Evolutionary conservation across 2,329 filamentous ascomycete species (phyloP), one percentile per base, ranked within the genome.

Genomic region (Penicillium brevicompactum): DNA sequence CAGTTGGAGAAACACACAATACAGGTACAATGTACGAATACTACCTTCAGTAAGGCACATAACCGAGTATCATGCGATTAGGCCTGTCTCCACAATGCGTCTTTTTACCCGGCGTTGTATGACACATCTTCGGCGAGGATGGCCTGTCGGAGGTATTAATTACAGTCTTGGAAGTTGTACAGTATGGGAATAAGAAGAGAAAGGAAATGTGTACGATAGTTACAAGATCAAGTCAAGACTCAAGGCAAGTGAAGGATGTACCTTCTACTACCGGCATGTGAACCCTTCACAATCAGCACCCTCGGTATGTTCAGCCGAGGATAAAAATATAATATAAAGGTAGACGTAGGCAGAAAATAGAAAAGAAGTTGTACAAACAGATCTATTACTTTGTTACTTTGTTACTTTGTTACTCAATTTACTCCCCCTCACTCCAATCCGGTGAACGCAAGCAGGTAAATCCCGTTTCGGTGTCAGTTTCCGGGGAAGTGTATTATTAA

Each of bases 381-480:
- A 27, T 27, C 24, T 27, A 8, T 27, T 27, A 18, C 18, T 18
- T 18, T 27, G 24, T 27, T 27, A 18, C 18, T 18, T 18, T 27
- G 24, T 27, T 27, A 27, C 24, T 27, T 8, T 6, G 8, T 27
- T 27, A 27, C 24, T 27, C 24, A 27, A 3, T 5, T 42, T 41
- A 34, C 43, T 49, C 50, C 51, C 52, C 63, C 63, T 63, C 63
- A 64, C 57, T 54, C 55, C 61, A 57, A 63, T 64, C 62, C 70
- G 70, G 70, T 72, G 69, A 72, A 69, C 70, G 66, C 67, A 72
- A 70, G 63, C 64, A 72, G 70, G 61, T 65, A 64, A 53, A 51
- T 54, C 47, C 52, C 52, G 55, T 61, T 58, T 48, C 61, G 59
- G 64, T 64, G 66, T 64, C 60, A 60, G 60, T 66, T 64, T 61